Evolutionary conservation across 768 basidiomycete species (phyloP).

Genomic region (Hypholoma sublateritium): DNA sequence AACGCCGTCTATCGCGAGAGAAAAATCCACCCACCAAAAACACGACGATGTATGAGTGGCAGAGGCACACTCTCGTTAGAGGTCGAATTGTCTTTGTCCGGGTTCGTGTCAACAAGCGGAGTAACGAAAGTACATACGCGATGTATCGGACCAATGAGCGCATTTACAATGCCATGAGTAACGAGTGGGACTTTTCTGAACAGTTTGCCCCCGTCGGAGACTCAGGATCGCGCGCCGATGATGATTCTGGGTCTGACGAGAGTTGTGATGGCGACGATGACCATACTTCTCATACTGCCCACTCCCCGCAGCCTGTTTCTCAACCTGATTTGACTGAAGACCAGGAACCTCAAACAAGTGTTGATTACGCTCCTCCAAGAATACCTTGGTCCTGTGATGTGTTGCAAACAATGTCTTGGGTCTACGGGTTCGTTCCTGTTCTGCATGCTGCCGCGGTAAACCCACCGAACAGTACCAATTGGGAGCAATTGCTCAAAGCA

Average conservation of each 20-base stretch:
- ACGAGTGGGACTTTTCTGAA: constrained; percentile 15
- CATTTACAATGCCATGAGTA: constrained; percentile 3
- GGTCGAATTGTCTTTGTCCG: constrained; percentile 7
- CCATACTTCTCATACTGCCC: not conserved
- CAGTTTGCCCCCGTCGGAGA: not conserved
- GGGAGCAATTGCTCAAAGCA: too few relatives aligned
- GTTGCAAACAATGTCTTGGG: too few relatives aligned
- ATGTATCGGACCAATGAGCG: not conserved
- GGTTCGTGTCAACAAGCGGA: not conserved
- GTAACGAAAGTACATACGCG: not conserved
- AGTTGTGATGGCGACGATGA: not conserved
- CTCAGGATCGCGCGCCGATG: not conserved
- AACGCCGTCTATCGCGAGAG: not conserved
- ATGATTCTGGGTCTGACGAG: not conserved
- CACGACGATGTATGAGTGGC: constrained; percentile 9
- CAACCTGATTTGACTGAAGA: too few relatives aligned
- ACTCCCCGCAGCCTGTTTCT: not conserved
- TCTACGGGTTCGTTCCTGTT: too few relatives aligned
- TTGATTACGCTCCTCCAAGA: too few relatives aligned
- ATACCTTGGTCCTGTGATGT: too few relatives aligned
- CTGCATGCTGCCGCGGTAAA: too few relatives aligned
- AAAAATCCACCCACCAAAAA: not conserved
- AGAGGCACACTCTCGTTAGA: not conserved
- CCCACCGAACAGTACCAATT: too few relatives aligned
- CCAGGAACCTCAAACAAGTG: too few relatives aligned